These are phyloP conservation scores for Danielia reshetovae DNA, from an alignment of 805 yeast species.

Conservation along the genomic window DNA sequence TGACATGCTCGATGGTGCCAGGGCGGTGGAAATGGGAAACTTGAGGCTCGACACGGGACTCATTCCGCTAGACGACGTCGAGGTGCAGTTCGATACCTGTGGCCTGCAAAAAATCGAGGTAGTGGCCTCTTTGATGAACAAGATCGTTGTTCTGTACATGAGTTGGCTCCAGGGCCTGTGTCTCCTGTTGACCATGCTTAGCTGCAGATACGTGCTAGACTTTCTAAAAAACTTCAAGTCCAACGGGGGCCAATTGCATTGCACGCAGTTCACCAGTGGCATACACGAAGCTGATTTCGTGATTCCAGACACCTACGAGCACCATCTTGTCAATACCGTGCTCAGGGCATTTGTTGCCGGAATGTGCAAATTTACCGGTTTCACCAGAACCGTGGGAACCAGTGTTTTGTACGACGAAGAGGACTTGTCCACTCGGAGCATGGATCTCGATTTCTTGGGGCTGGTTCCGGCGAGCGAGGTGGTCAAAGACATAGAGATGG, in stretches of 20 bases:
- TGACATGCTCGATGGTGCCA: conserved; percentile 75
- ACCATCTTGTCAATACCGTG: conserved; percentile 52
- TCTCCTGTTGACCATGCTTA: conserved; percentile 69
- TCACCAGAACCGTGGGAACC: conserved; percentile 43
- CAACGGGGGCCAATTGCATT: conserved; percentile 1
- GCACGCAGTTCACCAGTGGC: background rate
- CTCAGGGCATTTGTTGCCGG: conserved; percentile 51
- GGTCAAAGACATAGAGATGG: conserved; percentile 25
- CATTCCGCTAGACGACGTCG: conserved; percentile 43
- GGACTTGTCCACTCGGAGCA: conserved; percentile 61
- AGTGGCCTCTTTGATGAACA: conserved; percentile 50
- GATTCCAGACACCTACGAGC: conserved; percentile 1
- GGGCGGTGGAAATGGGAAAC: conserved; percentile 78
- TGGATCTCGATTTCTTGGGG: conserved; percentile 43
- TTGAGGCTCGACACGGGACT: conserved; percentile 74
- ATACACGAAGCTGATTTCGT: conserved; percentile 4
- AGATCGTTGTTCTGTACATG: conserved; percentile 50
- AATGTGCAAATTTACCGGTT: conserved; percentile 49
- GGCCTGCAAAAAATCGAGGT: conserved; percentile 32
- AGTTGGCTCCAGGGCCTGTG: conserved; percentile 78
- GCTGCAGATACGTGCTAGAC: conserved; percentile 69
- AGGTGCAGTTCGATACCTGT: conserved; percentile 44
- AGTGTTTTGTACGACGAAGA: conserved; percentile 74
- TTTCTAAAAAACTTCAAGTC: conserved; percentile 40
- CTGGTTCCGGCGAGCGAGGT: conserved; percentile 21